Conservation (phyloP, 169 alveolate genomes). For the Perkinsus marinus region DNA sequence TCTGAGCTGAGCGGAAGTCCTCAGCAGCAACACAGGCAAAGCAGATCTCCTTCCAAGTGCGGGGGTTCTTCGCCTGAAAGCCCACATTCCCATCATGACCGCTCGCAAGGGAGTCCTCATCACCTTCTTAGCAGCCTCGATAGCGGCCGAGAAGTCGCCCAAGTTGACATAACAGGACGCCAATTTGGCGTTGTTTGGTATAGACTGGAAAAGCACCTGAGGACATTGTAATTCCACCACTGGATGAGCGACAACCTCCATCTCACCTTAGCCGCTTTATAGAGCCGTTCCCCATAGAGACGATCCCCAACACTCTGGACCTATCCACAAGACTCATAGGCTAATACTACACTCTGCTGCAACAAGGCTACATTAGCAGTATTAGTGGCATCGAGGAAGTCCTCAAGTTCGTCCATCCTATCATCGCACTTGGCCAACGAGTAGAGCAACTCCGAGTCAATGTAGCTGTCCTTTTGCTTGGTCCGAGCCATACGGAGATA, state of each 20-base stretch:
- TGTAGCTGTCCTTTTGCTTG: slow-evolving; percentile 64
- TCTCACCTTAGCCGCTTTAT: slow-evolving; percentile 41
- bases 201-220: slow-evolving; percentile 74
- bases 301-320: slow-evolving; percentile 77
- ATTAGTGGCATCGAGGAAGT: slow-evolving; percentile 71
- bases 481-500: slow-evolving; percentile 79
- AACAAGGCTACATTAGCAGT: slow-evolving; percentile 39
- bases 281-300: slow-evolving; percentile 64
- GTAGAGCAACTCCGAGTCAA: slow-evolving; percentile 80
- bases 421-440: slow-evolving; percentile 75
- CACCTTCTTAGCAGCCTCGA: slow-evolving; percentile 97
- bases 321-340: slow-evolving; percentile 15
- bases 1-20: slow-evolving; percentile 79
- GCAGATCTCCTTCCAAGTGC: slow-evolving; percentile 71
- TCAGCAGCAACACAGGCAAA: slow-evolving; percentile 75
- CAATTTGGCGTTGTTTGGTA: slow-evolving; percentile 90
- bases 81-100: not conserved
- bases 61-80: not conserved
- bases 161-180: slow-evolving; percentile 87
- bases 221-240: slow-evolving; percentile 9
- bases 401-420: slow-evolving; percentile 72
- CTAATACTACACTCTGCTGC: not conserved
- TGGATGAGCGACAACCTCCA: not conserved
- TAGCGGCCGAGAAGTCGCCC: slow-evolving; percentile 84
- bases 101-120: slow-evolving; percentile 48